These are phyloP conservation scores for Viridothelium virens DNA, from an alignment of 495 filamentous ascomycete genomes.

Conservation along the genomic window DNA sequence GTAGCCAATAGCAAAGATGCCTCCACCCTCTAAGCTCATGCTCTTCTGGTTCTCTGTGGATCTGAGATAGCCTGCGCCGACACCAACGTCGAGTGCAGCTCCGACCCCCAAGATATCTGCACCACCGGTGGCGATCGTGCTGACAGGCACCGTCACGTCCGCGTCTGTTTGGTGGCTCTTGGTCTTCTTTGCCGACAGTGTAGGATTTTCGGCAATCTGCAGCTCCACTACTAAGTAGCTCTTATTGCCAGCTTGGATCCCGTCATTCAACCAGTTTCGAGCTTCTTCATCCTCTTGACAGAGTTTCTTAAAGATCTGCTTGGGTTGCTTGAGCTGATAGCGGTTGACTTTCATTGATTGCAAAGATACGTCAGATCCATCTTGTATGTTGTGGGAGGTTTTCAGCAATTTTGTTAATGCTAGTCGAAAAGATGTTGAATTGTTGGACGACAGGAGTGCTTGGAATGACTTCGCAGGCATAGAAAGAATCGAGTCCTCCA, in stretches of 20 bases:
- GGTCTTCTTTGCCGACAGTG: not conserved
- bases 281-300: conserved; percentile 13
- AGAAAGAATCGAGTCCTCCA: not conserved
- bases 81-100: conserved; percentile 4
- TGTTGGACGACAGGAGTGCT: not conserved
- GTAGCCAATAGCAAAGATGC: conserved; percentile 18
- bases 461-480: conserved; percentile 14
- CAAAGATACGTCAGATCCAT: not conserved
- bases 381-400: not conserved
- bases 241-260: conserved; percentile 11
- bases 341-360: conserved; percentile 12
- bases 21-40: conserved; percentile 14
- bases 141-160: conserved; percentile 9
- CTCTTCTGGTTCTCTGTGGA: conserved; percentile 11
- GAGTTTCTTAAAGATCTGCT: conserved; percentile 7
- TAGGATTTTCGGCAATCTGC: conserved; percentile 13
- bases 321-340: conserved; percentile 13
- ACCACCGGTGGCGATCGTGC: conserved; percentile 15
- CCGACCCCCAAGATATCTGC: conserved; percentile 16
- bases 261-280: conserved; percentile 16
- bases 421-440: conserved; percentile 1
- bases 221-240: conserved; percentile 18
- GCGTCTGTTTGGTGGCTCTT: not conserved
- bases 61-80: not conserved
- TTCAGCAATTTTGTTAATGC: not conserved